These are phyloP conservation scores for Nymphaea thermarum DNA, from an alignment of 164 flowering plant genomes.

Conservation along the genomic window DNA sequence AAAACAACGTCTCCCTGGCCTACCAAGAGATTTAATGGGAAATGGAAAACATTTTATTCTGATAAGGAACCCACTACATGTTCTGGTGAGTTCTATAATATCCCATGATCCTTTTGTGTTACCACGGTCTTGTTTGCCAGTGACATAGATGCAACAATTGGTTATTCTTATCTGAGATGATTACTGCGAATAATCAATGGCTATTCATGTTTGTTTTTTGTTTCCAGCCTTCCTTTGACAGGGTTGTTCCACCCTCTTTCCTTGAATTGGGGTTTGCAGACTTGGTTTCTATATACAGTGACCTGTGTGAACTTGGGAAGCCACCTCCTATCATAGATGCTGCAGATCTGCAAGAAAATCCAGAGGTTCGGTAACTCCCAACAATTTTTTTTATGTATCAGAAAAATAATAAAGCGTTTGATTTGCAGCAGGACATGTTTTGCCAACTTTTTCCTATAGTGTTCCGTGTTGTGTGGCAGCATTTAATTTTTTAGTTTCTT, in stretches of 20 bases:
- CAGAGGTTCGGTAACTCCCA: slow-evolving; percentile 47
- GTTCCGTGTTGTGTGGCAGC: background rate
- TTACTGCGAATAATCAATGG: no score
- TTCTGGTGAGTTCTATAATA: slow-evolving; percentile 43
- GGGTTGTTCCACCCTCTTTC: slow-evolving; percentile 66
- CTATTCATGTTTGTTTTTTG: background rate
- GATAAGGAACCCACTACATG: slow-evolving; percentile 72
- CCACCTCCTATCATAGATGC: slow-evolving; percentile 76
- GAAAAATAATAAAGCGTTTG: no score
- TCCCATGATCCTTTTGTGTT: background rate
- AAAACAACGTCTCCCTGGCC: slow-evolving; percentile 63
- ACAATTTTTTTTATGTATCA: background rate
- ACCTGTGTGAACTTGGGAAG: slow-evolving; percentile 58
- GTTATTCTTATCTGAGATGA: no score
- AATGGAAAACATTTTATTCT: slow-evolving; percentile 89
- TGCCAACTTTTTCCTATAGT: background rate
- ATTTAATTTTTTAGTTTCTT: no score
- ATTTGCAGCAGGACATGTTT: no score
- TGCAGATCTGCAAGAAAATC: slow-evolving; percentile 61
- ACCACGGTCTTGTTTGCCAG: no score
- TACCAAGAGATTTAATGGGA: slow-evolving; percentile 67
- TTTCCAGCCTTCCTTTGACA: slow-evolving; percentile 72
- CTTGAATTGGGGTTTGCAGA: slow-evolving; percentile 63
- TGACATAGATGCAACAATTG: no score
- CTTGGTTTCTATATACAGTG: slow-evolving; percentile 58